Evolutionary conservation across 805 yeast genomes (phyloP).

Genomic region (Lipomyces orientalis): DNA sequence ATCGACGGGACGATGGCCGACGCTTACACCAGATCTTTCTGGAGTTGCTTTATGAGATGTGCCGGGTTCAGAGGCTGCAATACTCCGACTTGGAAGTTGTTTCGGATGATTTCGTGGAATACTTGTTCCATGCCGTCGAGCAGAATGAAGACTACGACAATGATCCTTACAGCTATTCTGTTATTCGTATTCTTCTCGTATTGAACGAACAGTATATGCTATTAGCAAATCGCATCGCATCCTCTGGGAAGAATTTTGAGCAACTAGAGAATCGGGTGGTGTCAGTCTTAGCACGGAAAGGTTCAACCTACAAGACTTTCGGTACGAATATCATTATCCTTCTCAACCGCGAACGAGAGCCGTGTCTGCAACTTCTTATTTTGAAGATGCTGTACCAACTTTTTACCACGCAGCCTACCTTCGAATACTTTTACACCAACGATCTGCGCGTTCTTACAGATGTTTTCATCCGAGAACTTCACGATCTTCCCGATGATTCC

Average conservation of each 20-base stretch:
- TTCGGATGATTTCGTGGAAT: constrained; percentile 54
- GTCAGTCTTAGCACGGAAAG: constrained; percentile 55
- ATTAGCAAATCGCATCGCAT: constrained; percentile 42
- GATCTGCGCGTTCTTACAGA: constrained; percentile 85
- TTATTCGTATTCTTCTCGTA: constrained; percentile 72
- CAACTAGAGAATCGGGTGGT: constrained; percentile 57
- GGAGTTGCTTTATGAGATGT: constrained; percentile 61
- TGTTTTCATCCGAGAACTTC: constrained; percentile 78
- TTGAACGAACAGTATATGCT: constrained; percentile 90
- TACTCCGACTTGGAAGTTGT: constrained; percentile 51
- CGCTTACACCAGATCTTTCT: constrained; percentile 53
- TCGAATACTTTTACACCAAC: constrained; percentile 75
- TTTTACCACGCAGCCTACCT: constrained; percentile 67
- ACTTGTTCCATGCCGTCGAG: constrained; percentile 55
- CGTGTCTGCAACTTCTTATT: constrained; percentile 74
- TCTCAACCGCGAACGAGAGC: constrained; percentile 72
- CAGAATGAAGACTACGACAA: constrained; percentile 46
- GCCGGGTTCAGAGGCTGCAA: constrained; percentile 56
- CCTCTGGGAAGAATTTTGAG: background rate
- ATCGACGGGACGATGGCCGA: constrained; percentile 9
- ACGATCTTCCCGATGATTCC: constrained; percentile 64
- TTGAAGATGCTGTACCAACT: constrained; percentile 77
- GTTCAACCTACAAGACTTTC: constrained; percentile 56
- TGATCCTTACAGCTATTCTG: constrained; percentile 66
- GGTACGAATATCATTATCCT: constrained; percentile 73